These are phyloP conservation scores for Wickerhamiella parazyma DNA, from an alignment of 805 yeast species.

Conservation along the genomic window DNA sequence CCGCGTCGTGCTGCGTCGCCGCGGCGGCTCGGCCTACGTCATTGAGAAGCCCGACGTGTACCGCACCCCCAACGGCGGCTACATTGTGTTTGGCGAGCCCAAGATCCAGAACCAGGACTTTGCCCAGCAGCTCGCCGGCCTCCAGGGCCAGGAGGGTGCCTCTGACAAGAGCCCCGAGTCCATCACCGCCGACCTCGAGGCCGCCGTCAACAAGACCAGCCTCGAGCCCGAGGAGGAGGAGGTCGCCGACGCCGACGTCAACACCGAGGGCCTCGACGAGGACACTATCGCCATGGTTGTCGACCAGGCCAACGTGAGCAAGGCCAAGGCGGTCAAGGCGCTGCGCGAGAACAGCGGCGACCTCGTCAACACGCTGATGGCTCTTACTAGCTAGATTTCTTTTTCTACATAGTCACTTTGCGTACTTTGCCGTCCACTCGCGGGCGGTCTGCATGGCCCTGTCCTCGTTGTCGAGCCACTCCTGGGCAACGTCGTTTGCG, in stretches of 20 bases:
- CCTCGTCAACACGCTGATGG: slow-evolving; percentile 91
- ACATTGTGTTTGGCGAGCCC: slow-evolving; percentile 96
- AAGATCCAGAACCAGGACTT: slow-evolving; percentile 70
- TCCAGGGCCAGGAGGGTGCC: slow-evolving; percentile 35
- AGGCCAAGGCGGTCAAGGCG: slow-evolving; percentile 85
- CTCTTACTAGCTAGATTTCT: slow-evolving; percentile 24
- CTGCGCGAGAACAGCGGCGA: slow-evolving; percentile 81
- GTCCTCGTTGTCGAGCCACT: slow-evolving; percentile 79
- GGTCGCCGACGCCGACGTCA: slow-evolving; percentile 62
- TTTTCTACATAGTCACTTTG: too few relatives aligned
- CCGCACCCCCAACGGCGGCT: slow-evolving; percentile 87
- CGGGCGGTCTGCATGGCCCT: slow-evolving; percentile 69
- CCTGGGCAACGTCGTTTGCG: slow-evolving; percentile 95
- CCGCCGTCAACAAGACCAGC: slow-evolving; percentile 22
- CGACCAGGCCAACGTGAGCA: slow-evolving; percentile 82
- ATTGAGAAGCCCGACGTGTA: slow-evolving; percentile 90
- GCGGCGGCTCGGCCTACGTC: slow-evolving; percentile 81
- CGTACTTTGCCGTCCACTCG: slow-evolving; percentile 59
- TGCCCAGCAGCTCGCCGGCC: slow-evolving; percentile 56
- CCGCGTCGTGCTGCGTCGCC: slow-evolving; percentile 91
- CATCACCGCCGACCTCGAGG: slow-evolving; percentile 23
- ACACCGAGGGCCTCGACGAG: slow-evolving; percentile 69
- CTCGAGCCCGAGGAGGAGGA: slow-evolving; percentile 30
- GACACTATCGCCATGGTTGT: slow-evolving; percentile 75
- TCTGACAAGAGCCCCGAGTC: slow-evolving; percentile 24